These are phyloP conservation scores for Pseudogymnoascus sp. DNA, from an alignment of 2,329 filamentous ascomycete species.

Conservation along the genomic window DNA sequence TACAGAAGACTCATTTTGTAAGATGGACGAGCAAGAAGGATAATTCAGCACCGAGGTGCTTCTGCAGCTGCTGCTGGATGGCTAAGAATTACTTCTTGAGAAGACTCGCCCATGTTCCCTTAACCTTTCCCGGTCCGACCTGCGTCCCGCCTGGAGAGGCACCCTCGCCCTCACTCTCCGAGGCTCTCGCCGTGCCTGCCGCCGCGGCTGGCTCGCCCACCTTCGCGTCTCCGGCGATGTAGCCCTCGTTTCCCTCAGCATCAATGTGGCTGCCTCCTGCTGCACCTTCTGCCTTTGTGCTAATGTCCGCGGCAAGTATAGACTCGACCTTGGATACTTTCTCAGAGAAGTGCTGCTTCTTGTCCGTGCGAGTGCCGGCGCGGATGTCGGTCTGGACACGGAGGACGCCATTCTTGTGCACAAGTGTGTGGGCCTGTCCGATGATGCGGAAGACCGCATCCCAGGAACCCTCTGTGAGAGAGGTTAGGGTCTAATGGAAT, in stretches of 20 bases:
- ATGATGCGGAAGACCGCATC: conserved; percentile 77
- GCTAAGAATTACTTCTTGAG: conserved; percentile 8
- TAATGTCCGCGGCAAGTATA: conserved; percentile 23
- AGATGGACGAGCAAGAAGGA: not conserved
- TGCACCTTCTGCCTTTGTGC: conserved; percentile 3
- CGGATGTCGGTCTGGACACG: conserved; percentile 86
- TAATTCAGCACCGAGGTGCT: not conserved
- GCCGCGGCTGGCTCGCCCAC: not conserved
- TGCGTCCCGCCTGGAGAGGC: not conserved
- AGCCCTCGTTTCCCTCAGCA: not conserved
- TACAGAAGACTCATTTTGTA: not conserved
- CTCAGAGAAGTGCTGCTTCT: conserved; percentile 26
- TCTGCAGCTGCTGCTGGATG: not conserved
- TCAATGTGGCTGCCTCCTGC: conserved; percentile 3
- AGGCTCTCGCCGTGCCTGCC: not conserved
- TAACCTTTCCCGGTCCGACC: conserved; percentile 8
- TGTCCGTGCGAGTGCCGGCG: conserved; percentile 55
- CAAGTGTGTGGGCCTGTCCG: conserved; percentile 73
- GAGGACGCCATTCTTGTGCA: conserved; percentile 69
- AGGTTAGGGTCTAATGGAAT: conserved; percentile 10
- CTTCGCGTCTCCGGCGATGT: not conserved
- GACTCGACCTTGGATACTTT: conserved; percentile 27
- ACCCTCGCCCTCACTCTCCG: not conserved
- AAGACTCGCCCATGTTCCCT: not conserved
- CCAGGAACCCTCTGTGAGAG: conserved; percentile 74